phyloP scores from a whole-genome alignment of 1,284 basidiomycete genomes.

The Sporisorium reilianum region DNA sequence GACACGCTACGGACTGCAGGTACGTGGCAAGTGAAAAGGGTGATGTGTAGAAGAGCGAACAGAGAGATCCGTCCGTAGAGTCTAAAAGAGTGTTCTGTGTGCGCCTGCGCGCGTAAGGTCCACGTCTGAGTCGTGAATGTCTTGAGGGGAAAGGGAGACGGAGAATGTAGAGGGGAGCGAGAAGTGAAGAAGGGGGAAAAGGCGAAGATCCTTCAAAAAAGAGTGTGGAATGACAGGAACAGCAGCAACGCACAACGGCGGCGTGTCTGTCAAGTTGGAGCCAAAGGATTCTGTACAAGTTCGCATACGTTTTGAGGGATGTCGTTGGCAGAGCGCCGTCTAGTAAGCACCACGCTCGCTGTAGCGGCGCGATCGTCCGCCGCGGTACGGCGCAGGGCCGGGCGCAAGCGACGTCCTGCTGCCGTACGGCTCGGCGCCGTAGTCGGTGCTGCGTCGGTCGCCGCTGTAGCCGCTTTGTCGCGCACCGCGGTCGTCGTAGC shows the following conservation, averaged over 20 bases:
- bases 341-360: conserved; percentile 54
- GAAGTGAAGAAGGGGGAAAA: no score
- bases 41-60: neutral
- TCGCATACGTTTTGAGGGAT: neutral
- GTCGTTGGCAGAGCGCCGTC: neutral
- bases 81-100: conserved; percentile 2
- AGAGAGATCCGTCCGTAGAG: neutral
- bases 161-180: neutral
- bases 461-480: conserved; percentile 20
- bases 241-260: neutral
- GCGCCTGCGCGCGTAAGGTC: neutral
- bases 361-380: conserved; percentile 48
- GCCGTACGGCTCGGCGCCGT: conserved; percentile 33
- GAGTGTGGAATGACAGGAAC: conserved; percentile 17
- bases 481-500: conserved; percentile 38
- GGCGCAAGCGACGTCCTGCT: conserved; percentile 38
- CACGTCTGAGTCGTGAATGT: neutral
- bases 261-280: conserved; percentile 18
- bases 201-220: conserved; percentile 10
- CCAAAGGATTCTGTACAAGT: neutral
- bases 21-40: no score
- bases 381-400: conserved; percentile 39
- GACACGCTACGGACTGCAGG: no score
- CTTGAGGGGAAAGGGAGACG: neutral
- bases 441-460: conserved; percentile 5